Percentiles rank a stretch among this genome's conserved stretches.
These are phyloP conservation scores for Aspergillus pseudoviridinutans DNA, from an alignment of 2,329 filamentous ascomycete genomes.

Conservation along the genomic window DNA sequence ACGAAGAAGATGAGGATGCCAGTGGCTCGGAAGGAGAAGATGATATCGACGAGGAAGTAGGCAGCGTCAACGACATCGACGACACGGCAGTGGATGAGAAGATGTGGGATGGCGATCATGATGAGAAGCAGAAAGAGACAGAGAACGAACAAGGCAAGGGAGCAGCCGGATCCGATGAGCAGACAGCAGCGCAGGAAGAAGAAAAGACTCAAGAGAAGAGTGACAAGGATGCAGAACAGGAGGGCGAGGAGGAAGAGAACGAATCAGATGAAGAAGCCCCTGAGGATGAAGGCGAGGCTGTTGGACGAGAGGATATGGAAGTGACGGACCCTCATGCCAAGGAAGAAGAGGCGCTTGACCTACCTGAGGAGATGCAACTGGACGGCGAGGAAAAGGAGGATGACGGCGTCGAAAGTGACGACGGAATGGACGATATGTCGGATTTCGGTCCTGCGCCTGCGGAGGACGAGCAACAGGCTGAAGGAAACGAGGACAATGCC, in stretches of 20 bases:
- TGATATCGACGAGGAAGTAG: constrained; percentile 81
- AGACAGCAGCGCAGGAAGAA: constrained; percentile 57
- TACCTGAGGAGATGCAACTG: constrained; percentile 84
- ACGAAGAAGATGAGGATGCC: constrained; percentile 53
- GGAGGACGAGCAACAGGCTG: constrained; percentile 32
- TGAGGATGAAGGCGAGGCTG: constrained; percentile 59
- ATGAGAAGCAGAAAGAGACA: constrained; percentile 64
- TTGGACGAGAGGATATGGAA: constrained; percentile 61
- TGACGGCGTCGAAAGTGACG: constrained; percentile 35
- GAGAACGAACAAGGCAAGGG: constrained; percentile 68
- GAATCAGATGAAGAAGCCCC: constrained; percentile 45
- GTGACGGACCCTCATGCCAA: constrained; percentile 70
- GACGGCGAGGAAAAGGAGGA: constrained; percentile 64
- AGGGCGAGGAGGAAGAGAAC: constrained; percentile 55
- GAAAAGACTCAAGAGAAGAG: constrained; percentile 44
- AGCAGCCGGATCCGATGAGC: constrained; percentile 52
- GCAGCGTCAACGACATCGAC: constrained; percentile 86
- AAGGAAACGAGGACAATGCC: constrained; percentile 26
- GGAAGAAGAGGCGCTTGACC: constrained; percentile 74
- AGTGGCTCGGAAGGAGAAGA: constrained; percentile 62
- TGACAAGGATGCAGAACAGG: constrained; percentile 38
- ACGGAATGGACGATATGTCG: constrained; percentile 47
- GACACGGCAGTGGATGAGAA: constrained; percentile 93
- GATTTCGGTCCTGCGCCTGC: constrained; percentile 37
- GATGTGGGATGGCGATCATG: constrained; percentile 86